Conservation (phyloP, 2,329 filamentous ascomycete genomes). For the Zasmidium cellare region DNA sequence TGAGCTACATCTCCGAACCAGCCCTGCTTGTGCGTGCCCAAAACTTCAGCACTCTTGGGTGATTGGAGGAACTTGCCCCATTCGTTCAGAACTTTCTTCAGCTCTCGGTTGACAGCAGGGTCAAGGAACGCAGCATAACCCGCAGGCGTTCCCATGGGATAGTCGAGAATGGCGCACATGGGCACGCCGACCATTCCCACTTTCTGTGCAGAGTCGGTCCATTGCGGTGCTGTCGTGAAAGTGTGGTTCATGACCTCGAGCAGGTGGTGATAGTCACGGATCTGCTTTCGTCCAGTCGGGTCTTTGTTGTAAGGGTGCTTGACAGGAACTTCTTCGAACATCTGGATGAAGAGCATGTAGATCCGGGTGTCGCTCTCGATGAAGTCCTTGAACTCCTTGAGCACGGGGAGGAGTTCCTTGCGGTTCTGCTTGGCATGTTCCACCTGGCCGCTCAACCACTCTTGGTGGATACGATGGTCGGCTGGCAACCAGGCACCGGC, state of each 20-base stretch:
- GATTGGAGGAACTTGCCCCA: slow-evolving; percentile 45
- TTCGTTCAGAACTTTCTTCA: slow-evolving; percentile 54
- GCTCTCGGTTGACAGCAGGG: slow-evolving; percentile 51
- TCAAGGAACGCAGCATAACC: slow-evolving; percentile 58
- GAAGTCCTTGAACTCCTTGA: slow-evolving; percentile 64
- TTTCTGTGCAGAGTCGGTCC: slow-evolving; percentile 40
- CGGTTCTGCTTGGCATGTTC: slow-evolving; percentile 55
- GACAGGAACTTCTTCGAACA: slow-evolving; percentile 64
- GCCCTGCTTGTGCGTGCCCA: slow-evolving; percentile 36
- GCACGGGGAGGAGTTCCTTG: slow-evolving; percentile 57
- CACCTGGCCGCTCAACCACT: slow-evolving; percentile 62
- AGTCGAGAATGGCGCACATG: slow-evolving; percentile 59
- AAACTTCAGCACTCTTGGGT: slow-evolving; percentile 39
- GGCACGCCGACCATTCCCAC: slow-evolving; percentile 55
- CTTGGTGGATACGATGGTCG: slow-evolving; percentile 61
- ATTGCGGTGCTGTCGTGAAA: slow-evolving; percentile 41
- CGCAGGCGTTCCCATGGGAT: slow-evolving; percentile 58
- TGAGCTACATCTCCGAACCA: slow-evolving; percentile 45
- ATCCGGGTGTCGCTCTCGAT: slow-evolving; percentile 65
- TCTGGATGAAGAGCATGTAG: slow-evolving; percentile 64
- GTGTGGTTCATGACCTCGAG: slow-evolving; percentile 64
- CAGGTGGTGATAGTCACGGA: slow-evolving; percentile 68
- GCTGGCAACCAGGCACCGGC: slow-evolving; percentile 63
- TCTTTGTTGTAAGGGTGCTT: slow-evolving; percentile 62
- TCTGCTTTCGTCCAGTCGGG: slow-evolving; percentile 61